Percentiles rank a stretch among this genome's conserved stretches.
phyloP scores from a whole-genome alignment of 2,329 filamentous ascomycete species.

The Sporothrix pallida region DNA sequence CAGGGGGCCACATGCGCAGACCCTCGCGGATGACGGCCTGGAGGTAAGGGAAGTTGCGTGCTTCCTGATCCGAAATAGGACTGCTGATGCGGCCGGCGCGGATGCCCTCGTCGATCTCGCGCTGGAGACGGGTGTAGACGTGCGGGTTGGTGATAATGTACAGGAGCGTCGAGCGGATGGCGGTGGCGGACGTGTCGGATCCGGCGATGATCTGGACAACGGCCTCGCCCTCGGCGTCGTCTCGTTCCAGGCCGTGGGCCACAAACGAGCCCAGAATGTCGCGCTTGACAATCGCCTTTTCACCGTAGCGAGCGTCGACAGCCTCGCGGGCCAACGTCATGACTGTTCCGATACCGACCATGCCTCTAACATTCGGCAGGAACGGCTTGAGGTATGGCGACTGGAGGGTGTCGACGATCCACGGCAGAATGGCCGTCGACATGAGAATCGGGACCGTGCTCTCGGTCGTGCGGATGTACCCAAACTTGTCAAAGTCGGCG shows the following conservation, averaged over 20 bases:
- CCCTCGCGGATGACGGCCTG: constrained; percentile 58
- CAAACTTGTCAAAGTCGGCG: constrained; percentile 53
- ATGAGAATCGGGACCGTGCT: constrained; percentile 49
- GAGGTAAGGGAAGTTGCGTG: constrained; percentile 52
- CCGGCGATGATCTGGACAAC: constrained; percentile 48
- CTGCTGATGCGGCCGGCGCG: constrained; percentile 42
- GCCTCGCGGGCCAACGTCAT: constrained; percentile 39
- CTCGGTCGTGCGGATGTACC: constrained; percentile 48
- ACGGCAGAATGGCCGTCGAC: constrained; percentile 51
- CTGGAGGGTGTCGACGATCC: constrained; percentile 49
- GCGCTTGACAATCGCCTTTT: constrained; percentile 37
- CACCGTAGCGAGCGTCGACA: constrained; percentile 36
- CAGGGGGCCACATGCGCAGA: constrained; percentile 54
- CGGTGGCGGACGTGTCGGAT: constrained; percentile 43
- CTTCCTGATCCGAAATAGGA: constrained; percentile 47
- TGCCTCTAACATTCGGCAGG: constrained; percentile 36
- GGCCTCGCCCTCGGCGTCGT: constrained; percentile 53
- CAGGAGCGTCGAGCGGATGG: constrained; percentile 41
- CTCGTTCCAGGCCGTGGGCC: constrained; percentile 47
- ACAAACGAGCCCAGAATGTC: constrained; percentile 52
- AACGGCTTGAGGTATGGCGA: constrained; percentile 47
- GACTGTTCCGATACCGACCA: constrained; percentile 37
- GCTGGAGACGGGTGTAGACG: constrained; percentile 39
- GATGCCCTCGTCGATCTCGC: constrained; percentile 49
- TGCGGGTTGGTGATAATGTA: constrained; percentile 40